Conservation (phyloP, 805 yeast genomes). For the Wickerhamiella alocasiicola region DNA sequence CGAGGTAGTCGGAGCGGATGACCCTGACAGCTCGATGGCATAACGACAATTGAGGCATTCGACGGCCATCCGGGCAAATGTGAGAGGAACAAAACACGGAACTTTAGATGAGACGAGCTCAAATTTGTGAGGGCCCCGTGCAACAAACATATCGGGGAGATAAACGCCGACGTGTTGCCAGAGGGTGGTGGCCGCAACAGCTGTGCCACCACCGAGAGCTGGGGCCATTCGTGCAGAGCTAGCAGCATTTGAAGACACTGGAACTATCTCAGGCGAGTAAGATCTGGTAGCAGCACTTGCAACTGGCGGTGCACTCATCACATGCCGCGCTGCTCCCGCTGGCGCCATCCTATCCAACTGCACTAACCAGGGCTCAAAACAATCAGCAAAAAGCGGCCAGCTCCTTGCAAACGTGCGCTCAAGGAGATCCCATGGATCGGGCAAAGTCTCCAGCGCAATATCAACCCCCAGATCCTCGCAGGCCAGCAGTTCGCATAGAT, state of each 20-base stretch:
- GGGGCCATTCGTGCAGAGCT: no score
- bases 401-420: conserved; percentile 12
- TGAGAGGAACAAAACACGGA: conserved; percentile 13
- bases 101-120: not conserved
- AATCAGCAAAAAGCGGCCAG: conserved; percentile 14
- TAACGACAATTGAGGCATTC: conserved; percentile 9
- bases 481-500: conserved; percentile 16
- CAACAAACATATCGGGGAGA: conserved; percentile 17
- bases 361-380: conserved; percentile 16
- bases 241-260: not conserved
- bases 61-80: conserved; percentile 10
- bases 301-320: no score
- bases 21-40: not conserved
- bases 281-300: no score
- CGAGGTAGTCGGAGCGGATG: not conserved
- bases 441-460: conserved; percentile 12
- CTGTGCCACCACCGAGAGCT: not conserved
- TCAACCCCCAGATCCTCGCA: conserved; percentile 12
- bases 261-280: no score
- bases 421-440: conserved; percentile 12
- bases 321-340: conserved; percentile 13
- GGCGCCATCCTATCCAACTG: conserved; percentile 16
- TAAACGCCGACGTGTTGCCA: conserved; percentile 4
- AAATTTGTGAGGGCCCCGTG: not conserved
- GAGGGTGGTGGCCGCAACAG: not conserved